phyloP scores from a whole-genome alignment of 768 basidiomycete genomes.

The Obba rivulosa region DNA sequence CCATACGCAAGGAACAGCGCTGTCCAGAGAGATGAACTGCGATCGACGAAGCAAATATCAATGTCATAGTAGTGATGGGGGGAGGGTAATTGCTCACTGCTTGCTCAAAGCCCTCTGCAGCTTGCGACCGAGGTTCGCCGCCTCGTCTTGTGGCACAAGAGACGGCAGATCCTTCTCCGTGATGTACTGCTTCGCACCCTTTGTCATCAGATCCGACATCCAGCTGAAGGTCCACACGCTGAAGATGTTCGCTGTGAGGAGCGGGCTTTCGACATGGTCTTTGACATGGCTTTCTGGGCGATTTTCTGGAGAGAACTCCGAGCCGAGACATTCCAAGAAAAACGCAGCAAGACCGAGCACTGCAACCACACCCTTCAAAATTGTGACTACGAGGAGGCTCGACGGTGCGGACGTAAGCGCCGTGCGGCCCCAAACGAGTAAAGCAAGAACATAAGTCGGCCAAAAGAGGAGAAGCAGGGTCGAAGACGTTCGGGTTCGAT shows the following conservation, averaged over 20 bases:
- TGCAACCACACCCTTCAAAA: constrained; percentile 38
- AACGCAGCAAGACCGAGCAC: constrained; percentile 51
- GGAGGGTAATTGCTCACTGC: constrained; percentile 42
- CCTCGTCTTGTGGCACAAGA: constrained; percentile 62
- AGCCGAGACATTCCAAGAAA: constrained; percentile 63
- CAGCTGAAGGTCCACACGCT: constrained; percentile 81
- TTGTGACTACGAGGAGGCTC: constrained; percentile 29
- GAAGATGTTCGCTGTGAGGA: constrained; percentile 74
- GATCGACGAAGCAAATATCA: background rate
- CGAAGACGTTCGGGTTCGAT: constrained; percentile 64
- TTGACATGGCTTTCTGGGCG: constrained; percentile 34
- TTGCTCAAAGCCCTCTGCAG: constrained; percentile 58
- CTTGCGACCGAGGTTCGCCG: constrained; percentile 56
- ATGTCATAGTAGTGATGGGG: background rate
- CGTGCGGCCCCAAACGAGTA: constrained; percentile 61
- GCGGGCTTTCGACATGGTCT: constrained; percentile 65
- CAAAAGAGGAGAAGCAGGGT: constrained; percentile 76
- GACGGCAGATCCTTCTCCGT: constrained; percentile 85
- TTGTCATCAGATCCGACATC: constrained; percentile 77
- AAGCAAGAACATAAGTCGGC: constrained; percentile 54
- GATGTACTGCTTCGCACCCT: constrained; percentile 60
- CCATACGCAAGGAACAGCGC: constrained; percentile 80
- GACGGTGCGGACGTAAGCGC: constrained; percentile 27
- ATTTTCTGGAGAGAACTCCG: constrained; percentile 40
- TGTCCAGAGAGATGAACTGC: constrained; percentile 59